Evolutionary conservation across 2,329 filamentous ascomycete species (phyloP), one percentile per base, ranked within the genome.

Genomic region (Colletotrichum sp.): DNA sequence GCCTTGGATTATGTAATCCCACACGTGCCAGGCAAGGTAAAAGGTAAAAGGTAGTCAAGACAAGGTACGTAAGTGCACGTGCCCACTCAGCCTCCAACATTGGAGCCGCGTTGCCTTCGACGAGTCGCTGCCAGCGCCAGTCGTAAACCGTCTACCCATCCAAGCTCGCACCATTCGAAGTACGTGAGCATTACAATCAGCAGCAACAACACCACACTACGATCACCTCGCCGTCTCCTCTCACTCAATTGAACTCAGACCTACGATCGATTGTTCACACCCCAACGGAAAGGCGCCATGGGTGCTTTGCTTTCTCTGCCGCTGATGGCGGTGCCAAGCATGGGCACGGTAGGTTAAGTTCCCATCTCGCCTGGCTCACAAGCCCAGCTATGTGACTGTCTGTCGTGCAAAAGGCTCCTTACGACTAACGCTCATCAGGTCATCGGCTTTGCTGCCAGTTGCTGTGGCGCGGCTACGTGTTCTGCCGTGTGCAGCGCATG

Each of bases 391-490:
- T 28, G 24, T 24, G 55, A 16, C 55, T 18, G 43, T 36, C 24
- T 39, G 32, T 26, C 16, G 24, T 12, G 28, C 13, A 32, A 30
- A 30, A 13, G 39, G 16, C 24, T n/a, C 43, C 43, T 52, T 28
- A 36, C 48, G 48, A 24, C 59, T 76, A 65, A 76, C 28, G 10
- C 28, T 61, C 70, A 76, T 80, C 82, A 96, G 95, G 81, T 98
- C 78, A 83, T 95, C 79, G 95, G 94, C 59, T 93, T 96, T 80
- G 94, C 89, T 77, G 95, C 94, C 78, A 98, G 96, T 81, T 99
- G 97, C 87, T 99, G 97, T 84, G 97, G 97, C 83, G 97, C 97
- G 32, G 96, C 97, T 61, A 98, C 97, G 68, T 99, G 96, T 87
- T 98, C 96, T 80, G 96, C 97, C 84, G 94, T 99, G 65, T 99